Evolutionary conservation across 441 rosid genomes (phyloP), one percentile per base, ranked within the genome.

Genomic region (Dalechampia spathulata): DNA sequence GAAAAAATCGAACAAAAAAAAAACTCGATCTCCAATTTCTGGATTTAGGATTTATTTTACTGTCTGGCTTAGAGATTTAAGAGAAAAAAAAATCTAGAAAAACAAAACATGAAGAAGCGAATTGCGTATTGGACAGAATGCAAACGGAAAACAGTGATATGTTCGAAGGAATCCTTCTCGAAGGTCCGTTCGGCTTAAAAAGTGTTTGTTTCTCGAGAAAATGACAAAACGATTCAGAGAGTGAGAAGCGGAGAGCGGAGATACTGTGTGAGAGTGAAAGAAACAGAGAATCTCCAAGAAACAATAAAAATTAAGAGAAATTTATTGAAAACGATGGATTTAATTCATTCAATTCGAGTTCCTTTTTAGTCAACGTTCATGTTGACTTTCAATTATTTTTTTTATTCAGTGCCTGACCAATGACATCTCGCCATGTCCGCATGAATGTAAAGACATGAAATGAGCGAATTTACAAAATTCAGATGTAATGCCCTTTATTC

Each of bases 271-370:
- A 16, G 57, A 26, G 55, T 20, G 60, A 57, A 41, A 51, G 58
- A 26, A 55, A 70, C 67, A 61, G 60, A 36, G 60, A 71, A 72
- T 64, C 69, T 75, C 72, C 49, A 30, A 55, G 38, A 8, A 27
- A 25, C 37, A 23, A 36, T 5, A 36, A 6, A 36, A 36, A 36
- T 5, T 36, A 28, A 28, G 4, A 28, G 7, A 28, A 28, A 7
- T 28, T n/a, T n/a, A n/a, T n/a, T n/a, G 78, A 73, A 68, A 71
- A 68, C 63, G 78, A 73, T 62, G 49, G 76, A 54, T 62, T 55
- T 58, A 46, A 21, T 42, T 25, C 15, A 2, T 36, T 23, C 6
- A 5, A 28, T 46, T 22, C 34, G 1, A 30, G 34, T 30, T 4
- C 9, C 5, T 37, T 37, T 26, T 39, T 17, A 27, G 66, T 55